Evolutionary conservation across 1,284 basidiomycete genomes (phyloP), one percentile per base, ranked within the genome.

Genomic region (Agaricales sp.): DNA sequence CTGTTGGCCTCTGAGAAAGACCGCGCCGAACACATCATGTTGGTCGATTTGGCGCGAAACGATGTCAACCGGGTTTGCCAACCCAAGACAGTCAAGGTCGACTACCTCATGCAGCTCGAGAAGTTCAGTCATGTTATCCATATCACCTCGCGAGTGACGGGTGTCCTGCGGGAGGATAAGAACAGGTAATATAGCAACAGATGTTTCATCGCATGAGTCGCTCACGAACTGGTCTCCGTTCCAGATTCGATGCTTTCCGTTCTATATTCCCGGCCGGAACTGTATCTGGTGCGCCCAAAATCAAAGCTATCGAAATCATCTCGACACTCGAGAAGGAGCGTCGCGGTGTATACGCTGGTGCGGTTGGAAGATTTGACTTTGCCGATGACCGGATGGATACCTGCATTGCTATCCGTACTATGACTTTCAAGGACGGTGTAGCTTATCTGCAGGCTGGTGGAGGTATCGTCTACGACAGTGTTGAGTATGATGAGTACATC

Each of bases 231-330:
- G 14, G 19, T 21, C 22, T 41, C 4, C 13, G 30, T 38, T 16
- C 2, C 58, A 92, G 93, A 56, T 99, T 98, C 62, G 96, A 99
- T 64, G 96, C 96, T 0, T 96, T 99, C 74, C 83, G 96, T 19
- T 98, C 94, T 43, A 99, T 99, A 58, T 99, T 99, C 73, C 96
- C 96, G 0, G 95, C 96, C 3, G 96, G 96, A 1, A 99, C 96
- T 1, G 95, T 99, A n/a, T 96, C 92, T 0, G 96, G 96, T 13
- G 96, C 96, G 23, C 96, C 96, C 1, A 99, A 99, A 69, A 93
- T 99, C 67, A 95, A 96, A 63, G 96, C 96, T 1, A 92, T 99
- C 57, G 92, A 99, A 64, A 82, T 99, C 26, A 74, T 99, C 37
- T 84, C 83, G 12, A 82, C 82, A 16, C 69, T 98, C 43, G 96